A percentile compares a stretch with the other conserved stretches of the same genome.
Evolutionary conservation across 352 stramenopile genomes (phyloP).

Genomic region (Sclerospora graminicola): DNA sequence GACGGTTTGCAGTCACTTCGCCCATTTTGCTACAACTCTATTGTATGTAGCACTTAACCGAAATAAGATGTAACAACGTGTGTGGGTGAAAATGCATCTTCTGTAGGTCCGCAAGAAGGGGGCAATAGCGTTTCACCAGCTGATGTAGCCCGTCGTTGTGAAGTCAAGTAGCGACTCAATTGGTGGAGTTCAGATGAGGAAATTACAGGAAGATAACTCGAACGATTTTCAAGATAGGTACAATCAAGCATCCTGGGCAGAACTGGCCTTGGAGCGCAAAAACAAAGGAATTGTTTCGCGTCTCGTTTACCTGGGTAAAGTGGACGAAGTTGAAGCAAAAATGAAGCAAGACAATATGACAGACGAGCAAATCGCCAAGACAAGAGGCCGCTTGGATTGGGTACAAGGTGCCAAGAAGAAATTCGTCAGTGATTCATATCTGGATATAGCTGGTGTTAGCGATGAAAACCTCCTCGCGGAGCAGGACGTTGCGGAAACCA

Average conservation of each 20-base stretch:
- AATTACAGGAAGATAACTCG: slow-evolving; percentile 42
- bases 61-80: slow-evolving; percentile 1
- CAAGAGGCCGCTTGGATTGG: slow-evolving; percentile 38
- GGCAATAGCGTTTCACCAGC: background rate
- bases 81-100: slow-evolving; percentile 7
- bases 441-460: slow-evolving; percentile 3
- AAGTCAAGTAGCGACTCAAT: slow-evolving; percentile 36
- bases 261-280: too few relatives aligned
- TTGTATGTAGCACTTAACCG: background rate
- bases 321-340: too few relatives aligned
- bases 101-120: background rate
- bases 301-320: too few relatives aligned
- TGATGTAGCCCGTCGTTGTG: background rate
- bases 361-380: too few relatives aligned
- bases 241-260: too few relatives aligned
- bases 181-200: slow-evolving; percentile 44
- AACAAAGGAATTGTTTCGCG: too few relatives aligned
- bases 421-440: slow-evolving; percentile 2
- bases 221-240: slow-evolving; percentile 42
- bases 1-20: slow-evolving; percentile 38
- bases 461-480: slow-evolving; percentile 14
- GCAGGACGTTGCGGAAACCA: too few relatives aligned
- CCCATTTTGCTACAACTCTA: slow-evolving; percentile 41
- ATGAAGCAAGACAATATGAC: too few relatives aligned
- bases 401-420: slow-evolving; percentile 13